phyloP scores from a whole-genome alignment of 164 flowering plant species.

The Vitis rupestris region DNA sequence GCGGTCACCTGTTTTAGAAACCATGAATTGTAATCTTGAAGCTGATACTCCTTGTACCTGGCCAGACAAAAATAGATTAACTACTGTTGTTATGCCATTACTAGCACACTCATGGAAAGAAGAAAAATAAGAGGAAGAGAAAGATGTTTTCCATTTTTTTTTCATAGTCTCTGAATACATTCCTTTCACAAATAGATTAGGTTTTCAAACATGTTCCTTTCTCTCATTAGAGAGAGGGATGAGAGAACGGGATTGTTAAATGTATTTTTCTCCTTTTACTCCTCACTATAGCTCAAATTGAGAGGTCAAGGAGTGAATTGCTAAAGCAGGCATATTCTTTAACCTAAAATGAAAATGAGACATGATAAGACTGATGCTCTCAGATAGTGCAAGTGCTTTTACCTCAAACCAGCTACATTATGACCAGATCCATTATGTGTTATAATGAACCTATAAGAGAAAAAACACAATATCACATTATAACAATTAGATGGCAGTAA shows the following conservation, averaged over 20 bases:
- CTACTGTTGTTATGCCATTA: background rate
- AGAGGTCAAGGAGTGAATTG: background rate
- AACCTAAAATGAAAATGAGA: background rate
- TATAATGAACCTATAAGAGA: conserved; percentile 69
- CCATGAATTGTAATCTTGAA: conserved; percentile 86
- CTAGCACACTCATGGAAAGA: background rate
- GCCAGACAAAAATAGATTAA: conserved; percentile 10
- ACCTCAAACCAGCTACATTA: conserved; percentile 71
- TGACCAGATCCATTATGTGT: conserved; percentile 94
- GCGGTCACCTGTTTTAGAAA: conserved; percentile 67
- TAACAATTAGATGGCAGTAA: background rate
- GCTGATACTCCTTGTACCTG: conserved; percentile 95
- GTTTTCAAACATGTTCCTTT: background rate
- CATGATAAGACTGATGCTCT: background rate
- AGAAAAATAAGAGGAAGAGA: background rate
- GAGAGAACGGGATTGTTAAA: background rate
- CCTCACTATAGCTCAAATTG: background rate
- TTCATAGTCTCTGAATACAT: background rate
- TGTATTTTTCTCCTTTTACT: background rate
- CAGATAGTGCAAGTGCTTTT: conserved; percentile 15
- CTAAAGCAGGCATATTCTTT: background rate
- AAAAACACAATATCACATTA: background rate
- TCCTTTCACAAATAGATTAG: background rate
- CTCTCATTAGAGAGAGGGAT: background rate
- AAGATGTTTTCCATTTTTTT: background rate